Percentiles rank a stretch among this genome's conserved stretches.
Conservation (phyloP, 345 rosid genomes). For the Punica granatum region DNA sequence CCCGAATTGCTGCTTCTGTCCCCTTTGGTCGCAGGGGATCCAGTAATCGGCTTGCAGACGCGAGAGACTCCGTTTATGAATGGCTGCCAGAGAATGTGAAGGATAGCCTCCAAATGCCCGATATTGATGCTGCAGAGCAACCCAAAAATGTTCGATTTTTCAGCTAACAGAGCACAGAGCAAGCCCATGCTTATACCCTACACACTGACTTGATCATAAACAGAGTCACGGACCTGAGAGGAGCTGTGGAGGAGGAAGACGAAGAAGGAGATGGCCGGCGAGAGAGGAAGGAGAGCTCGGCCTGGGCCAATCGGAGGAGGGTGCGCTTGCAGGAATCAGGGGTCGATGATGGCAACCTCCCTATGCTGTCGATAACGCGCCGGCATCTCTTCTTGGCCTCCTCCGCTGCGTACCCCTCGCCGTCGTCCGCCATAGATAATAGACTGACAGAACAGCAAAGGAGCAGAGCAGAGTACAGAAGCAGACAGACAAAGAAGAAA, state of each 20-base stretch:
- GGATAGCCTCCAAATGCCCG: conserved; percentile 75
- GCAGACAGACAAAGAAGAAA: background rate
- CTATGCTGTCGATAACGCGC: conserved; percentile 33
- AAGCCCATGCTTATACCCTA: background rate
- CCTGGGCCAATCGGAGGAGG: conserved; percentile 55
- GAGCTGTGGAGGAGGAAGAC: conserved; percentile 5
- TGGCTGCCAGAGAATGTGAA: conserved; percentile 50
- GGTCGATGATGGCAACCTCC: conserved; percentile 28
- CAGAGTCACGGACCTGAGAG: conserved; percentile 39
- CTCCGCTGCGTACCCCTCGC: conserved; percentile 21
- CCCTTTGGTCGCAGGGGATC: conserved; percentile 8
- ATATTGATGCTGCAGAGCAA: conserved; percentile 47
- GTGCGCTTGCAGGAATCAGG: conserved; percentile 46
- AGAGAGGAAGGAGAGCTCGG: conserved; percentile 73
- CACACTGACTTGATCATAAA: background rate
- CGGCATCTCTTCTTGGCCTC: conserved; percentile 47
- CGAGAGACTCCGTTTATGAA: conserved; percentile 64
- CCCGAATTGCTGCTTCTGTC: conserved; percentile 6
- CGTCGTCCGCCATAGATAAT: conserved; percentile 2
- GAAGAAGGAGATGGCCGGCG: conserved; percentile 22
- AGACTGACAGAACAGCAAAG: no score
- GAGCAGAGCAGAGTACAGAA: no score
- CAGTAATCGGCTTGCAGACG: conserved; percentile 60
- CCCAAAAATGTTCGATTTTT: background rate
- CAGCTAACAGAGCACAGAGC: background rate